Evolutionary conservation across 768 basidiomycete genomes (phyloP).

Genomic region (Amanita polypyramis): DNA sequence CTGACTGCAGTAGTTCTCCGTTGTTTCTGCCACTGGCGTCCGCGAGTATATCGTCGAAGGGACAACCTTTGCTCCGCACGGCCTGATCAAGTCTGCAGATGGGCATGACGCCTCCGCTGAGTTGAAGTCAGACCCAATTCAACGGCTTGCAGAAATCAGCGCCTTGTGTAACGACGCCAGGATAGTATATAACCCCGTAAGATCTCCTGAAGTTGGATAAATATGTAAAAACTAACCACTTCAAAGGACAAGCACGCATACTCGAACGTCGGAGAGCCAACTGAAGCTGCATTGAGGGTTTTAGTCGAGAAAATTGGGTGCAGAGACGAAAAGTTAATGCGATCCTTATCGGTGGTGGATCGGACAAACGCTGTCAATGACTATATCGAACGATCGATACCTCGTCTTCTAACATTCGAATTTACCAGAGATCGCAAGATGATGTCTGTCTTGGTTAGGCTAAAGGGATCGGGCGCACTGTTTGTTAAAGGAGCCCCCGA

Average conservation of each 20-base stretch:
- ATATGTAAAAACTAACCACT: conserved; percentile 2
- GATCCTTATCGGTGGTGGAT: conserved; percentile 44
- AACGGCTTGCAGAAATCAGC: conserved; percentile 83
- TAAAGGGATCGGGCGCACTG: conserved; percentile 60
- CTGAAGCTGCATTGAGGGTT: conserved; percentile 93
- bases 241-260: conserved; percentile 70
- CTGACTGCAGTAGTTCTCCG: conserved; percentile 55
- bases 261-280: conserved; percentile 87
- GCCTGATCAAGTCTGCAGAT: conserved; percentile 57
- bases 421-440: conserved; percentile 98
- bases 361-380: conserved; percentile 84
- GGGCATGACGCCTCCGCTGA: conserved; percentile 49
- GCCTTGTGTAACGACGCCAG: conserved; percentile 94
- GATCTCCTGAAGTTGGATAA: conserved; percentile 12
- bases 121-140: conserved; percentile 58
- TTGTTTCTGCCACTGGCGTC: conserved; percentile 43
- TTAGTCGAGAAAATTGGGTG: conserved; percentile 91
- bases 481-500: conserved; percentile 97
- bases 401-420: conserved; percentile 88
- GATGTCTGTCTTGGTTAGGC: conserved; percentile 91
- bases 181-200: conserved; percentile 71
- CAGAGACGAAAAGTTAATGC: conserved; percentile 43
- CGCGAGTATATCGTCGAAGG: conserved; percentile 80
- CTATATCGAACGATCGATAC: conserved; percentile 62
- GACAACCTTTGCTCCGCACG: conserved; percentile 83